Conservation (phyloP, 2,329 filamentous ascomycete genomes). For the Aspergillus vadensis region DNA sequence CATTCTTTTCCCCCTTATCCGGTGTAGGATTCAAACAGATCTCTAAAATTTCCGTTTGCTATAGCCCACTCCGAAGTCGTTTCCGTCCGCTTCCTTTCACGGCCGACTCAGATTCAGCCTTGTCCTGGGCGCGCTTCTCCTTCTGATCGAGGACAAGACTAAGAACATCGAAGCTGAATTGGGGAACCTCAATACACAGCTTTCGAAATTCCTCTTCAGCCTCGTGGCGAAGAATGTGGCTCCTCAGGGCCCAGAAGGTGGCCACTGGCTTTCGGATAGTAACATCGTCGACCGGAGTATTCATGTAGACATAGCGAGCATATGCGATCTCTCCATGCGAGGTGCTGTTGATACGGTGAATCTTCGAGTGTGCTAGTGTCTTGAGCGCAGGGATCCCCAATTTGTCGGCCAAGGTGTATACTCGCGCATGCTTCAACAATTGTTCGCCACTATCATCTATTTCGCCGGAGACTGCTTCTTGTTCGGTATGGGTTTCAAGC, state of each 20-base stretch:
- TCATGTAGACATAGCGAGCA: constrained; percentile 84
- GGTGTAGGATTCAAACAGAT: not conserved
- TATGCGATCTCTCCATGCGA: constrained; percentile 90
- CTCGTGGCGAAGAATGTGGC: constrained; percentile 79
- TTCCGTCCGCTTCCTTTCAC: constrained; percentile 44
- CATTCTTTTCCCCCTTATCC: not conserved
- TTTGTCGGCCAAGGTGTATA: constrained; percentile 86
- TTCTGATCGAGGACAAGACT: constrained; percentile 55
- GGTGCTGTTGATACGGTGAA: constrained; percentile 85
- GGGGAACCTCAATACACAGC: constrained; percentile 84
- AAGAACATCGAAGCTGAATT: constrained; percentile 91
- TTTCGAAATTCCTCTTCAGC: constrained; percentile 81
- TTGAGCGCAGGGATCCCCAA: constrained; percentile 70
- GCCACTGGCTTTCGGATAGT: constrained; percentile 80
- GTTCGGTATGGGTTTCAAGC: constrained; percentile 61
- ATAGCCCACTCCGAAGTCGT: constrained; percentile 35
- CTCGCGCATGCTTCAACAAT: constrained; percentile 82
- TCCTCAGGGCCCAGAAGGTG: constrained; percentile 84
- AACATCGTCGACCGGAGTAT: constrained; percentile 68
- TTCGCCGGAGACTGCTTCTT: constrained; percentile 63
- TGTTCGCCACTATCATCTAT: constrained; percentile 79
- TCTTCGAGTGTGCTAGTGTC: constrained; percentile 80
- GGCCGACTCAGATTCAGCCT: constrained; percentile 37
- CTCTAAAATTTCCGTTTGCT: not conserved
- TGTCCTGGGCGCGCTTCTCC: constrained; percentile 44